These are phyloP conservation scores for Xylaria sp. DNA, from an alignment of 2,329 filamentous ascomycete genomes.

Conservation along the genomic window DNA sequence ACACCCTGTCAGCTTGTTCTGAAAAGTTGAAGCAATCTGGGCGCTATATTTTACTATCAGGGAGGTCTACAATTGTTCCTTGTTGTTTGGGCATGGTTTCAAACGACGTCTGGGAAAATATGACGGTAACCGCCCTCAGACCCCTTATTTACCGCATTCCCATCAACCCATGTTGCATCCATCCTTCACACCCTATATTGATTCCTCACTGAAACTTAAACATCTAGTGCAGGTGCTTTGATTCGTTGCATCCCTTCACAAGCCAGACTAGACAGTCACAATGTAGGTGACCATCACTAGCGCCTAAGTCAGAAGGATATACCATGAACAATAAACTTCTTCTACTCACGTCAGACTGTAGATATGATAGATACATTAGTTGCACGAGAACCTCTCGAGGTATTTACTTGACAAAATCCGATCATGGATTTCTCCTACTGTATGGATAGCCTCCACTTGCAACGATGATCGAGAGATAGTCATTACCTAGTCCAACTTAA, in stretches of 20 bases:
- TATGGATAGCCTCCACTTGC: background rate
- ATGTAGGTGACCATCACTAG: background rate
- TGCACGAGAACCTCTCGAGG: background rate
- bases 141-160: background rate
- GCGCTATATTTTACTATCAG: background rate
- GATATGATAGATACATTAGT: background rate
- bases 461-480: background rate
- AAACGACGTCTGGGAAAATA: conserved; percentile 3
- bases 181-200: background rate
- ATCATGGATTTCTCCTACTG: background rate
- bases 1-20: background rate
- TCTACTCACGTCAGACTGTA: background rate
- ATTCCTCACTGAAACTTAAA: background rate
- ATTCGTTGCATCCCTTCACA: background rate
- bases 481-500: no score
- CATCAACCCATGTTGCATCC: background rate
- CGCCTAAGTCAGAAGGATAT: background rate
- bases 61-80: background rate
- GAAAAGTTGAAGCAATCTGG: background rate
- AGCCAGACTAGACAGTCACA: background rate
- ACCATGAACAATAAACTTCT: background rate
- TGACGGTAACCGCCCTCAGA: background rate
- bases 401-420: background rate
- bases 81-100: conserved; percentile 12
- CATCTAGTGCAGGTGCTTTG: background rate